Evolutionary conservation across 305 asterid species (phyloP).

Genomic region (Striga hermonthica): DNA sequence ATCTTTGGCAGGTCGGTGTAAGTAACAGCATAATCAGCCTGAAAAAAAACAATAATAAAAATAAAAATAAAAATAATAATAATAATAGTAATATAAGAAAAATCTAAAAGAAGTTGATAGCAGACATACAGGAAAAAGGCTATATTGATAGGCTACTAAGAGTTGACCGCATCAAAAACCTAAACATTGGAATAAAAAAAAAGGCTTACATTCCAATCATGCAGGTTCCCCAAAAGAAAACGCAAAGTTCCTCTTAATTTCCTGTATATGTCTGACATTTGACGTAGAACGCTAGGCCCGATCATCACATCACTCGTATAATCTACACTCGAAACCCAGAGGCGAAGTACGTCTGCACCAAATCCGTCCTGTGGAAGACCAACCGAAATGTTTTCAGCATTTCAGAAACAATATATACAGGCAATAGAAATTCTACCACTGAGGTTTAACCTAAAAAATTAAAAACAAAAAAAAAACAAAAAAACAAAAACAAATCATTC

Average conservation of each 20-base stretch:
- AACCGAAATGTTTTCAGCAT: conserved; percentile 28
- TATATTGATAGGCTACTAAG: conserved; percentile 6
- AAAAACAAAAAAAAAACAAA: neutral
- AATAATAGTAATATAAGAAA: conserved; percentile 3
- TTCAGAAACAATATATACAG: neutral
- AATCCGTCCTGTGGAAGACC: conserved; percentile 62
- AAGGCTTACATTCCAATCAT: conserved; percentile 86
- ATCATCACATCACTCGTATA: conserved; percentile 82
- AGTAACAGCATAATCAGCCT: conserved; percentile 76
- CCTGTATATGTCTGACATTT: conserved; percentile 92
- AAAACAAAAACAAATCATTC: neutral
- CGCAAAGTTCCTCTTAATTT: conserved; percentile 96
- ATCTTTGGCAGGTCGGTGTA: conserved; percentile 73
- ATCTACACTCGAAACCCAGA: conserved; percentile 98
- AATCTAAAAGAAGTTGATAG: conserved; percentile 2
- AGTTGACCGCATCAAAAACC: conserved; percentile 17
- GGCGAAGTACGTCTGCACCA: conserved; percentile 95
- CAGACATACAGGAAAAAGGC: neutral
- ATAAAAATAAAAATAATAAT: too few relatives aligned
- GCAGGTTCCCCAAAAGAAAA: conserved; percentile 90
- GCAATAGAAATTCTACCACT: neutral
- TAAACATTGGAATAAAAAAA: conserved; percentile 22
- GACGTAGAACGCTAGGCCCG: conserved; percentile 90
- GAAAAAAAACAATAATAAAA: conserved; percentile 33
- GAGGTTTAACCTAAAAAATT: neutral